Percentiles rank a stretch among this genome's conserved stretches.
Evolutionary conservation across 1,284 basidiomycete species (phyloP).

Genomic region (Dichomitus squalens): DNA sequence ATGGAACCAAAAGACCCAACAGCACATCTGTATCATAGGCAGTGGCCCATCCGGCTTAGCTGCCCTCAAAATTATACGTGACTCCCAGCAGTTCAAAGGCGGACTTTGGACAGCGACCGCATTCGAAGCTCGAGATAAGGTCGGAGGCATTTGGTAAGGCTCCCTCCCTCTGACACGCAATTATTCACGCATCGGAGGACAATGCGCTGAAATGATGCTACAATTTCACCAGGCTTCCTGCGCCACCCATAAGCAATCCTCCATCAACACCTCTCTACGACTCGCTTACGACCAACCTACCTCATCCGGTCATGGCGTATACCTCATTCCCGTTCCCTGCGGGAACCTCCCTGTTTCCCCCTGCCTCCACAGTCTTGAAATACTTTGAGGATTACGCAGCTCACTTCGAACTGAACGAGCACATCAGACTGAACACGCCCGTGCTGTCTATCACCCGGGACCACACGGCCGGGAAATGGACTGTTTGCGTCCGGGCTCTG

Average conservation of each 20-base stretch:
- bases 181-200: not conserved
- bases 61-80: constrained; percentile 60
- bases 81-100: constrained; percentile 52
- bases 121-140: constrained; percentile 61
- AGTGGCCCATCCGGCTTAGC: constrained; percentile 70
- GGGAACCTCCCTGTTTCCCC: constrained; percentile 68
- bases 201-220: not conserved
- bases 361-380: constrained; percentile 52
- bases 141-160: constrained; percentile 74
- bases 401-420: constrained; percentile 54
- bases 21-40: constrained; percentile 64
- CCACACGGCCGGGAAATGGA: constrained; percentile 43
- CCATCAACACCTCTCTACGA: constrained; percentile 76
- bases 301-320: constrained; percentile 74
- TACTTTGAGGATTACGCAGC: constrained; percentile 65
- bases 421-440: constrained; percentile 55
- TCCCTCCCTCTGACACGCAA: not conserved
- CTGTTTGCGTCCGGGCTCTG: constrained; percentile 32
- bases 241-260: constrained; percentile 47
- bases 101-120: constrained; percentile 58
- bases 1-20: constrained; percentile 7
- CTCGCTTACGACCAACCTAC: constrained; percentile 73
- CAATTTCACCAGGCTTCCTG: constrained; percentile 52
- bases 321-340: constrained; percentile 64
- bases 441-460: constrained; percentile 50